Evolutionary conservation across 1,139 yeast species (phyloP), one percentile per base, ranked within the genome.

Genomic region (Suhomyces bolitotheri): DNA sequence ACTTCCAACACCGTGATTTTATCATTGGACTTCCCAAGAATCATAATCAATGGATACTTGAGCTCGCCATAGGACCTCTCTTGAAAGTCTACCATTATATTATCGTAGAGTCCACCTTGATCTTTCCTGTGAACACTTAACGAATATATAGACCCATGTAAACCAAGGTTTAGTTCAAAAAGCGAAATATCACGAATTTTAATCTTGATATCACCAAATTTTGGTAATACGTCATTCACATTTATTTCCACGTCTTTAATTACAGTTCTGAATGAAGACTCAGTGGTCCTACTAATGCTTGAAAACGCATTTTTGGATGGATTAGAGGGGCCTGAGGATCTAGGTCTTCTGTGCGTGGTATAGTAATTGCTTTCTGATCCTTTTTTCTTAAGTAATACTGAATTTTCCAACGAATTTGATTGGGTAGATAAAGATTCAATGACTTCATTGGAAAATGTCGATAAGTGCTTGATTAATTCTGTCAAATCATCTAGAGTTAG

Each of bases 131-230:
- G 27, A 37, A 47, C 34, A 3, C 44, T 32, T 4, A 64, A 31
- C 4, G 51, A 42, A 25, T 48, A 44, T 3, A 66, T 34, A 7
- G 58, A 64, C 0, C 72, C 63, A 27, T 67, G 62, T 5, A 54
- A 13, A 14, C 58, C 60, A 17, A 62, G 66, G 13, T 59, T 63
- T 5, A 56, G 53, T n/a, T 58, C 45, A 32, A 66, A 61, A 2
- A 71, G 12, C 1, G 62, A 45, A 12, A 65, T 41, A 6, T 60
- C 50, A 1, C 48, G 41, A 0, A 69, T 25, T 1, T 33, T 31
- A 0, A 64, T 51, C 0, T 44, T 38, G 4, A 80, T 14, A 31
- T 60, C 63, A 0, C 87, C 88, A 58, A 82, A 78, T 5, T 56
- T 45, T 0, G 60, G 58, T 8, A 54, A 47, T 1, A 75, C 39